Conservation (phyloP, 2,329 filamentous ascomycete species). For the Penicillium sp. region DNA sequence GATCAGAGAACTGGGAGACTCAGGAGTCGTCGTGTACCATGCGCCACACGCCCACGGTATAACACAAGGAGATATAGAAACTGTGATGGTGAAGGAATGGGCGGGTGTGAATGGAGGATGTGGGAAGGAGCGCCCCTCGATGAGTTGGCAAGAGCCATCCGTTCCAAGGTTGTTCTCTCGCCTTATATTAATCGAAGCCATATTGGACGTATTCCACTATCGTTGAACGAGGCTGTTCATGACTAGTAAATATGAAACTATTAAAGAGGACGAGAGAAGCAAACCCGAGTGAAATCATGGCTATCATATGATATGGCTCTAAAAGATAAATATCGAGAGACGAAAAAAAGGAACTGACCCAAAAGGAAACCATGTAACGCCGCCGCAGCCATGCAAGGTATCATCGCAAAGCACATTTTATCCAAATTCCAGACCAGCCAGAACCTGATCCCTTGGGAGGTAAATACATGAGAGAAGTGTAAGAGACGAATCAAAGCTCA, state of each 20-base stretch:
- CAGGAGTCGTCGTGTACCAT: background rate
- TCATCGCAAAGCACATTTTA: constrained; percentile 15
- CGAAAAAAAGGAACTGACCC: background rate
- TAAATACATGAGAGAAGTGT: constrained; percentile 2
- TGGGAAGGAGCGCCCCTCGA: background rate
- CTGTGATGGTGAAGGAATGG: background rate
- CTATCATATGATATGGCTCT: constrained; percentile 3
- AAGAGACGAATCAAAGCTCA: background rate
- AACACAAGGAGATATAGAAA: background rate
- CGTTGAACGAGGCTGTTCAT: background rate
- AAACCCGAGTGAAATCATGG: background rate
- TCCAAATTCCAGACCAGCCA: constrained; percentile 1
- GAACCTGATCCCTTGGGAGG: background rate
- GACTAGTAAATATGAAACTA: background rate
- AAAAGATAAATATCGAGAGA: background rate
- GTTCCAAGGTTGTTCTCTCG: too few relatives aligned
- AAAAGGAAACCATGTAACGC: constrained; percentile 14
- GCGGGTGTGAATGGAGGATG: background rate
- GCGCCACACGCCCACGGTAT: background rate
- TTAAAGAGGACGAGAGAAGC: background rate
- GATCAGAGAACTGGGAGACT: background rate
- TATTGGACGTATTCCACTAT: background rate
- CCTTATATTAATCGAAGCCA: background rate
- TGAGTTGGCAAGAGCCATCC: background rate
- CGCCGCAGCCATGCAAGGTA: constrained; percentile 20